Evolutionary conservation across 495 filamentous ascomycete species (phyloP), one percentile per base, ranked within the genome.

Genomic region (Tirmania nivea): DNA sequence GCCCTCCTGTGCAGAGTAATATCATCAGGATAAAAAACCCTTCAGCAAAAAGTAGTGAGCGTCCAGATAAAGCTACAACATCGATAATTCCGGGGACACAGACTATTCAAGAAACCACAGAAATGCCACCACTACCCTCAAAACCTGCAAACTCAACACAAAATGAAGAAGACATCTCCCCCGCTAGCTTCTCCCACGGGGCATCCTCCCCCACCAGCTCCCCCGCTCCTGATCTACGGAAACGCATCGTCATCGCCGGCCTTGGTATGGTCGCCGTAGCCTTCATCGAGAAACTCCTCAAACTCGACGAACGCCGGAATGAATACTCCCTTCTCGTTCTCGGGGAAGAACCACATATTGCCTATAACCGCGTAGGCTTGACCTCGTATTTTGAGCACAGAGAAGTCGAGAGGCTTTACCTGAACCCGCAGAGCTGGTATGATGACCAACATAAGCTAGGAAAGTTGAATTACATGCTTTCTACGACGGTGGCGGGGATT

Each of bases 181-280:
- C 25, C 25, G 25, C 25, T 7, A 31, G 25, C 25, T 31, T 7
- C 3, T 31, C 25, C 25, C 3, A 31, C 25, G 25, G 25, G 25
- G 25, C 25, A 3, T 31, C 25, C 25, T 1, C 25, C 25, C 1
- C 25, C 25, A 31, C 25, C 25, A 31, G 2, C 25, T 31, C 25
- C 25, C 25, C 25, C 25, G 25, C 25, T 3, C 25, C 25, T 31
- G 25, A 31, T 5, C 7, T 7, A 0, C 25, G 25, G 7, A 31
- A 31, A 31, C 25, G 73, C 60, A 71, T 94, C 35, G 86, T 95
- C 0, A 76, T 96, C 35, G 85, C 94, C 25, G 89, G 89, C 9
- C 67, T 96, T 67, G 89, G 89, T 10, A 96, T 96, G 89, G 88
- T 96, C 42, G 89, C 86, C 20, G 84, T 95, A 53, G 79, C 84